phyloP scores from a whole-genome alignment of 2,329 filamentous ascomycete genomes.

The Lecanosticta acicola region DNA sequence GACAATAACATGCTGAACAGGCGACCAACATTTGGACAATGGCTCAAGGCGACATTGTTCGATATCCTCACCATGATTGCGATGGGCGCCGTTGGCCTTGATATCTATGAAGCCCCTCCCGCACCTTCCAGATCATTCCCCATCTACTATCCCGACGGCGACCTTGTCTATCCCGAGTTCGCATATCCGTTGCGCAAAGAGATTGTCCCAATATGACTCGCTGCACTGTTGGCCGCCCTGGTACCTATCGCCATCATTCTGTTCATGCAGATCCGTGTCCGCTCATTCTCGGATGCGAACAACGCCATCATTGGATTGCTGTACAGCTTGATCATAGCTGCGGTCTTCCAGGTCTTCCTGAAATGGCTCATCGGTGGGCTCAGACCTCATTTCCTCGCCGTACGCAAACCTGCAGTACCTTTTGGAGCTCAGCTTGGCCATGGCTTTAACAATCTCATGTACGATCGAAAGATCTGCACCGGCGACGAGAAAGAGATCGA shows the following conservation, averaged over 20 bases:
- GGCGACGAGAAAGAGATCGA: conserved; percentile 60
- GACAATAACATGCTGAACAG: background rate
- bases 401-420: conserved; percentile 59
- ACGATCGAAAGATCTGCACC: conserved; percentile 64
- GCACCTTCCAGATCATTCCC: background rate
- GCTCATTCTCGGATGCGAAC: conserved; percentile 52
- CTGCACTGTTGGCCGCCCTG: conserved; percentile 59
- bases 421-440: conserved; percentile 37
- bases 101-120: background rate
- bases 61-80: background rate
- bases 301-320: conserved; percentile 64
- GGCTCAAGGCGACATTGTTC: background rate
- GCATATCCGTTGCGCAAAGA: conserved; percentile 66
- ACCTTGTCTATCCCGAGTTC: conserved; percentile 53
- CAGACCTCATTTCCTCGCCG: conserved; percentile 65
- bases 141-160: background rate
- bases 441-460: conserved; percentile 59
- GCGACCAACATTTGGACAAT: background rate
- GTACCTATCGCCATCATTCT: conserved; percentile 62
- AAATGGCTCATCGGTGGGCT: conserved; percentile 70
- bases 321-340: conserved; percentile 63
- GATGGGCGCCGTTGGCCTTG: background rate
- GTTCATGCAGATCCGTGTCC: conserved; percentile 48
- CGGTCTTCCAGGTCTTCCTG: conserved; percentile 71
- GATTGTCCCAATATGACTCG: conserved; percentile 65